Evolutionary conservation across 176 grass and related monocot genomes (phyloP).

Genomic region (Thinopyrum elongatum): DNA sequence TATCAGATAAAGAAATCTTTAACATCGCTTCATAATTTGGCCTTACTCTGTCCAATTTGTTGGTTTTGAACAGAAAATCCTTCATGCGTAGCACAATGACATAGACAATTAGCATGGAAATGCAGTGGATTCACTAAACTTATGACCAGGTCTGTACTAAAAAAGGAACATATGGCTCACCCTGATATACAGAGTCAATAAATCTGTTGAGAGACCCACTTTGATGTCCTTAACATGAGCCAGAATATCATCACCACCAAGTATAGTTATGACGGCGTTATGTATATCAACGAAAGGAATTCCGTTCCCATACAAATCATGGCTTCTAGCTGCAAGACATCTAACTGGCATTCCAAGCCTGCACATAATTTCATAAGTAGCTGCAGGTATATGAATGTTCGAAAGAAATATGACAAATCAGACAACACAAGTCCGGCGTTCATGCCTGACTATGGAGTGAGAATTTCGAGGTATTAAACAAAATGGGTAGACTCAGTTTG

Average conservation of each 20-base stretch:
- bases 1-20: slow-evolving; percentile 25
- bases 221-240: slow-evolving; percentile 1
- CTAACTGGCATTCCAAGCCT: slow-evolving; percentile 35
- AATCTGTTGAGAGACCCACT: slow-evolving; percentile 32
- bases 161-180: not conserved
- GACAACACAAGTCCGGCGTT: not conserved
- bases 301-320: slow-evolving; percentile 24
- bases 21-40: slow-evolving; percentile 21
- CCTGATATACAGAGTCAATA: slow-evolving; percentile 11
- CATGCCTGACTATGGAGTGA: not conserved
- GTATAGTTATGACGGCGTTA: slow-evolving; percentile 22
- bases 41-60: slow-evolving; percentile 24
- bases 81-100: not conserved
- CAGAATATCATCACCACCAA: slow-evolving; percentile 27
- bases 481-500: not conserved
- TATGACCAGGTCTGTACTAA: not conserved
- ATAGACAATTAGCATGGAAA: not conserved
- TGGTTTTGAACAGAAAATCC: slow-evolving; percentile 28
- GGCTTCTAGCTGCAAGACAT: slow-evolving; percentile 14
- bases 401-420: not conserved
- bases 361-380: slow-evolving; percentile 13
- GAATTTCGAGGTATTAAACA: not conserved
- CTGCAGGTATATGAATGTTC: not conserved
- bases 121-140: not conserved
- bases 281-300: slow-evolving; percentile 33